Base-by-base conservation (phyloP, 2,329 filamentous ascomycete species). In the Dactylellina haptotyla region DNA sequence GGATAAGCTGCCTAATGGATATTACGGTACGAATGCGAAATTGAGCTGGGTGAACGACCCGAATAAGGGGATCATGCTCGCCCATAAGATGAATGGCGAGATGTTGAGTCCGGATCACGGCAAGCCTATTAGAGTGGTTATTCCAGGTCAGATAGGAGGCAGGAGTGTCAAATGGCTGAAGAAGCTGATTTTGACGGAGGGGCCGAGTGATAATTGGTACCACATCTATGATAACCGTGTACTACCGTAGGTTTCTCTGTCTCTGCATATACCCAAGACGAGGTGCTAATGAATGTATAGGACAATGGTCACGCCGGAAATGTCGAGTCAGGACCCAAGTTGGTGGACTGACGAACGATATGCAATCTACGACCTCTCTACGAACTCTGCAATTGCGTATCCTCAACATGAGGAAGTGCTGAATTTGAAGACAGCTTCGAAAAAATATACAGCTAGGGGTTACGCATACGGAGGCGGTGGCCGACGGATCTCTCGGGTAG, bases 201-300 rank as follows among this genome's bases (percentile, higher is more conserved):
- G 85, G 23, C 92, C 93, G 0, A 96, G 92, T 79, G 89, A 94
- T 75, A 97, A 96, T 79, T 96, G 92, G 92, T 97, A 97, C 78
- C 93, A 97, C 80, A 92, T 96, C 75, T 93, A 95, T 80, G 93
- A 97, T 80, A 97, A 97, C 79, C 85, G 92, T 69, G 92, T 97
- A 1, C 82, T 97, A 39, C 93, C 93, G 76, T 85, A 77, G 78
- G 58, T 72, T 43, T 16, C 25, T 83, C 81, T 2, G 2, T 2
- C 25, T 34, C 3, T 41, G 6, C 1, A 9, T 23, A 16, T 3
- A 14, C 39, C 37, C 2, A 4, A 28, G 20, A 50, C 10, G 23
- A 72, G 72, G 4, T 30, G 8, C 46, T 32, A 16, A 25, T 16
- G 16, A 25, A 5, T 20, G 23, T 53, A 56, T 62, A 85, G 83